Evolutionary conservation across 345 rosid species (phyloP).

Genomic region (Melaleuca alternifolia): DNA sequence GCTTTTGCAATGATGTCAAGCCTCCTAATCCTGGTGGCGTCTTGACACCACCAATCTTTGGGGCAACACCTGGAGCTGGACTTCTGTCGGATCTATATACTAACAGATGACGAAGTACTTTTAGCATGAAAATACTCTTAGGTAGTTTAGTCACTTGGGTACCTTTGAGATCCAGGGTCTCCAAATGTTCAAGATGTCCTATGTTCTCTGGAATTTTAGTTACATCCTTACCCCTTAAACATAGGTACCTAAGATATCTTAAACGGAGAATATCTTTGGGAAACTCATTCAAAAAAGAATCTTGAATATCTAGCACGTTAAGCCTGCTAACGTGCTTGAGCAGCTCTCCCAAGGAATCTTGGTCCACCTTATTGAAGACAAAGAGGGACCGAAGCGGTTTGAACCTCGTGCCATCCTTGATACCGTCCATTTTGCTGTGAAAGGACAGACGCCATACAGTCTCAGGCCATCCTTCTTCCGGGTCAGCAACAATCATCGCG

Average conservation of each 20-base stretch:
- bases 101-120: neutral
- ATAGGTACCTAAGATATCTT: neutral
- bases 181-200: neutral
- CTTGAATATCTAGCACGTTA: neutral
- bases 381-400: neutral
- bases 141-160: neutral
- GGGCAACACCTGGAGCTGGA: too few relatives aligned
- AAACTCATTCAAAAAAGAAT: neutral
- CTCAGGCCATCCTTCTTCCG: neutral
- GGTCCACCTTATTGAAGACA: neutral
- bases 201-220: neutral
- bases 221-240: neutral
- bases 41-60: neutral
- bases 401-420: neutral
- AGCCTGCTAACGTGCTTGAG: neutral
- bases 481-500: accelerated
- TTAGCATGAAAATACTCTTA: neutral
- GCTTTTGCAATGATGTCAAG: neutral
- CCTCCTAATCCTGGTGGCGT: neutral
- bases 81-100: too few relatives aligned
- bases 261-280: neutral
- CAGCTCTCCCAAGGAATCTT: neutral
- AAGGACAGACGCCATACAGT: neutral
- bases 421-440: neutral
- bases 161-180: neutral